Base-by-base conservation (phyloP, 192 early-diverging fungal genomes). In the Lobosporangium transversale region DNA sequence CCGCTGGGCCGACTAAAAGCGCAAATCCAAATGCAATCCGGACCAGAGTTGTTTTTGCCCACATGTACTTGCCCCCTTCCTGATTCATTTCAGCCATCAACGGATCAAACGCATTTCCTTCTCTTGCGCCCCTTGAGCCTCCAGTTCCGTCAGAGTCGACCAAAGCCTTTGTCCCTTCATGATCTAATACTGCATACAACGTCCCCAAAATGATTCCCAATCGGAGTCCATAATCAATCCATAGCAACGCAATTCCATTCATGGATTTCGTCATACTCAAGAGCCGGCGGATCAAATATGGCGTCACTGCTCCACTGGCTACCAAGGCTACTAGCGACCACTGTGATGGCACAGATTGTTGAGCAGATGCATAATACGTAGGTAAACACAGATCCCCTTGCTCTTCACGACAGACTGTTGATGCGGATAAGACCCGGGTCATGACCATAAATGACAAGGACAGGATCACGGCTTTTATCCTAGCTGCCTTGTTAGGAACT, bases 331-430 rank as follows among this genome's bases (percentile, higher is more conserved):
- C 59, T 11, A 87, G 51, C 10, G 80, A 79, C 55, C 68, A 67
- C 44, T 84, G 80, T 11, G 89, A 73, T 7, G 90, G 81, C 8
- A 88, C 79, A 8, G 87, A 78, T 18, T 81, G 79, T 17, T 73
- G 58, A n/a, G 86, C 79, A 4, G 87, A 70, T 7, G 87, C 86
- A 60, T 96, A 92, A 83, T 91, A 95, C 14, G 91, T 94, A n/a
- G 92, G 90, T 14, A 62, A 70, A 71, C 97, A 98, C 37, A 85
- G 68, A 3, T 90, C 88, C 7, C 87, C 79, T 80, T 97, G 94
- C 58, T 98, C 97, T 59, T 94, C 93, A 24, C 95, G 90, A 59
- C 97, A 99, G 26, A 95, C 87, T 4, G 90, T 94, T 1, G 86
- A 88, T 33, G 85, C 78, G 4, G 84, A 80, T 7, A 86, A 59